Evolutionary conservation across 495 filamentous ascomycete genomes (phyloP).

Genomic region (Penicillium parvum): DNA sequence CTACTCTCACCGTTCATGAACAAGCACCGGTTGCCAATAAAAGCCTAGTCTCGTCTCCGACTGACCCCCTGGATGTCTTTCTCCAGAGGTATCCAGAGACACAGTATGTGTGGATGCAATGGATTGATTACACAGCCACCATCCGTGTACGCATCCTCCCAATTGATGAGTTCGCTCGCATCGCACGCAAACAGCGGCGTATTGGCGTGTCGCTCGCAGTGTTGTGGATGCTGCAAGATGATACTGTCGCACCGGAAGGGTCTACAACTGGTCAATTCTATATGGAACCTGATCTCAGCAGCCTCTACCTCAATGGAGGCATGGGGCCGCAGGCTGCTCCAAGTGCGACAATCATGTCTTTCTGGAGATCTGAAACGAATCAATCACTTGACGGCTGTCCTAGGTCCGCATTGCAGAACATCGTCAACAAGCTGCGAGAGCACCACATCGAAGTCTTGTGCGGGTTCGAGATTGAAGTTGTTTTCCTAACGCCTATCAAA

Average conservation of each 20-base stretch:
- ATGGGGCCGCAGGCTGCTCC: constrained; percentile 15
- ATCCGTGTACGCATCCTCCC: constrained; percentile 68
- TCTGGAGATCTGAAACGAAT: constrained; percentile 47
- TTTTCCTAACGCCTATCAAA: constrained; percentile 51
- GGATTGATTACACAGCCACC: constrained; percentile 72
- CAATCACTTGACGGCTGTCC: constrained; percentile 47
- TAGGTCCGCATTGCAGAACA: constrained; percentile 49
- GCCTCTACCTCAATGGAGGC: constrained; percentile 50
- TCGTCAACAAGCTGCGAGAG: constrained; percentile 41
- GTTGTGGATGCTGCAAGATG: constrained; percentile 53
- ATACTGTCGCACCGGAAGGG: constrained; percentile 32
- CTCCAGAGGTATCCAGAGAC: constrained; percentile 26
- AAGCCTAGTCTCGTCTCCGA: neutral
- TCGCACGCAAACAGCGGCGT: constrained; percentile 50
- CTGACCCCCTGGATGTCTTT: constrained; percentile 21
- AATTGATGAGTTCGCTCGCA: constrained; percentile 55
- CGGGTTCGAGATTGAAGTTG: constrained; percentile 82
- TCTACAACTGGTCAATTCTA: constrained; percentile 54
- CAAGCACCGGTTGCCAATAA: neutral
- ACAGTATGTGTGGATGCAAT: constrained; percentile 68
- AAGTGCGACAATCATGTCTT: constrained; percentile 55
- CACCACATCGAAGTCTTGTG: constrained; percentile 51
- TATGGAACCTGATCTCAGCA: constrained; percentile 57
- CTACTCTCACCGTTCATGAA: neutral
- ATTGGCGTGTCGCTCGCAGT: constrained; percentile 53